Base-by-base conservation (phyloP, 495 filamentous ascomycete species). In the Penicillium pulvis region DNA sequence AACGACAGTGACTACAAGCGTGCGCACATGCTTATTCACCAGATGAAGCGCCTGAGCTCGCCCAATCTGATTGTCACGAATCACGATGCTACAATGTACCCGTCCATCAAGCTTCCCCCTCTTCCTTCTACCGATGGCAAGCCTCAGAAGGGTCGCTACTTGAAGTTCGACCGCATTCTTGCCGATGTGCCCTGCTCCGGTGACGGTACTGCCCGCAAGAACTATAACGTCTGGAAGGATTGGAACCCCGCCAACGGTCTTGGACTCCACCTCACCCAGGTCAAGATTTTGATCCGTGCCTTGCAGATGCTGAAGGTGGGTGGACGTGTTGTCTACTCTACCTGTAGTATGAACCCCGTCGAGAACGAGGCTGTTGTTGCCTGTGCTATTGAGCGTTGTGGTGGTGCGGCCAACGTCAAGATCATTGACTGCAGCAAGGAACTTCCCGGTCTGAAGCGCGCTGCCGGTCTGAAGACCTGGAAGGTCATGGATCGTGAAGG, bases 101-200 rank as follows among this genome's bases (percentile, higher is more conserved):
- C 94, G 2, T 89, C 92, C 8, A 90, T 97, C 64, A 87, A 89
- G 70, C 80, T 97, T 8, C 83, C 90, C 26, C 59, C 77, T 39
- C 55, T 66, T 44, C 75, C 81, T 48, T 65, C 77, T 41, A 65
- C 71, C 2, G 71, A 77, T 39, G 83, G 82, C 31, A 79, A 84
- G 50, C 74, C 74, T 2, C 66, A 70, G 9, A 76, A 78, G 49
- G 85, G 85, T 66, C 79, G 82, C 58, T 97, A 96, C 72, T 83
- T 98, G 56, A 97, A 96, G 76, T 98, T 96, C 65, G 94, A 98
- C 70, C 88, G 94, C 49, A 95, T 98, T 47, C 78, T 98, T 44
- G 93, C 95, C 17, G 94, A 98, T 72, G 94, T 98, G 2, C 94
- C 95, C 43, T 98, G 94, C 75, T 94, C 93, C 9, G 94, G 94